Conservation (phyloP, 306 rosid genomes). For the Prunus campanulata region DNA sequence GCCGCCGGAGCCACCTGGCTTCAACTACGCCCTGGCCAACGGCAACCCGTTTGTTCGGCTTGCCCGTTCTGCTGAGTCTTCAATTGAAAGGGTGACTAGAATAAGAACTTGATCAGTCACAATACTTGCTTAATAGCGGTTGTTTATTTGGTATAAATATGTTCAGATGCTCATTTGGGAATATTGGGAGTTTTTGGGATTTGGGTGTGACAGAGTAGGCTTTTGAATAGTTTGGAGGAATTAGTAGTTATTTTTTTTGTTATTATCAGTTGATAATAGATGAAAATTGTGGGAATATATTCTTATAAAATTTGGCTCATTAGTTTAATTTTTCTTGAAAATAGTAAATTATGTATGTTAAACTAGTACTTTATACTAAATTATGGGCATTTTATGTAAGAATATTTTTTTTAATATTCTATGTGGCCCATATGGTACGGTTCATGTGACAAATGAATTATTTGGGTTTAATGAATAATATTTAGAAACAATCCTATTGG, state of each 20-base stretch:
- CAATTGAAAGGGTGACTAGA: constrained; percentile 72
- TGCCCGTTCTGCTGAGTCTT: constrained; percentile 62
- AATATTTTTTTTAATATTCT: too few relatives aligned
- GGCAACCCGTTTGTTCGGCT: constrained; percentile 43
- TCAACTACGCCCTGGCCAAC: constrained; percentile 46
- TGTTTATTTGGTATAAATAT: not conserved
- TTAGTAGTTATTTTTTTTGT: not conserved
- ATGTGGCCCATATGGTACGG: too few relatives aligned
- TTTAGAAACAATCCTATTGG: not conserved
- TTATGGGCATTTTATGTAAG: too few relatives aligned
- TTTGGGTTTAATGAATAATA: not conserved
- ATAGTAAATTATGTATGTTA: not conserved
- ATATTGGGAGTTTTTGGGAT: not conserved
- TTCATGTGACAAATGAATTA: not conserved
- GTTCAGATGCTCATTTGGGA: not conserved
- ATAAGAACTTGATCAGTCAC: not conserved
- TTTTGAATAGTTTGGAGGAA: not conserved
- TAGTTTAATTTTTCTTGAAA: not conserved
- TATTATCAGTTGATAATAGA: not conserved
- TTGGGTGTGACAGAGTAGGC: not conserved
- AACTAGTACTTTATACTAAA: not conserved
- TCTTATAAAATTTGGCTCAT: too few relatives aligned
- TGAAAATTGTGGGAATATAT: not conserved
- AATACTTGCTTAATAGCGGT: not conserved
- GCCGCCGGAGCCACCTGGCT: constrained; percentile 37